Base-by-base conservation (phyloP, 805 yeast genomes). In the Wickerhamiella domercqiae region DNA sequence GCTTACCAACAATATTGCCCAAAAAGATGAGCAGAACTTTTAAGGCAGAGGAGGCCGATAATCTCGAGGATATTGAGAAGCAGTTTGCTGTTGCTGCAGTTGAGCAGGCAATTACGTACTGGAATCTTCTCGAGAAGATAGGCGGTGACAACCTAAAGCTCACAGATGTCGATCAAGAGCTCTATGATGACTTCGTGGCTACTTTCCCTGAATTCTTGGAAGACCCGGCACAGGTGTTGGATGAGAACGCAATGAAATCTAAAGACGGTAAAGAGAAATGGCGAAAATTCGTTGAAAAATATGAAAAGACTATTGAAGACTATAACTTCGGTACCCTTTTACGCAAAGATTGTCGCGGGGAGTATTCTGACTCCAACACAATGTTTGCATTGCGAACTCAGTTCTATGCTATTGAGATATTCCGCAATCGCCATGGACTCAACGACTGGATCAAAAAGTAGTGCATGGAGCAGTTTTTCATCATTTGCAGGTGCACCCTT, bases 71-170 rank as follows among this genome's bases (percentile, higher is more conserved):
- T 51, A 83, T 90, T 53, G 98, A 90, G 61, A 83, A 75, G 68
- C 97, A 90, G 64, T 90, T 90, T 54, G 97, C 98, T 30, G 98
- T 90, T 42, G 82, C 79, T 61, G 98, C 97, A 4, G 98, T 90
- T 14, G 75, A 72, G 59, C 97, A 90, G 58, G 90, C 94, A 41
- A 93, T 37, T 46, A 77, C 94, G 1, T 90, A 87, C 69, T 90
- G 95, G 94, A 67, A 68, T 34, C 59, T 90, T 41, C 61, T 90
- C 39, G 69, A 70, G 40, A 72, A 73, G 48, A 63, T 84, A 39
- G 48, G 47, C 4, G 96, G 93, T n/a, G 70, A 90, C 31, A 71
- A 70, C 48, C 66, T 87, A 45, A 78, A 73, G 55, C 64, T 59
- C 29, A 60, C 66, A 15, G 43, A 45, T 37, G 32, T 49, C 25